Conservation (phyloP, 805 yeast genomes). For the Saitoella complicata region DNA sequence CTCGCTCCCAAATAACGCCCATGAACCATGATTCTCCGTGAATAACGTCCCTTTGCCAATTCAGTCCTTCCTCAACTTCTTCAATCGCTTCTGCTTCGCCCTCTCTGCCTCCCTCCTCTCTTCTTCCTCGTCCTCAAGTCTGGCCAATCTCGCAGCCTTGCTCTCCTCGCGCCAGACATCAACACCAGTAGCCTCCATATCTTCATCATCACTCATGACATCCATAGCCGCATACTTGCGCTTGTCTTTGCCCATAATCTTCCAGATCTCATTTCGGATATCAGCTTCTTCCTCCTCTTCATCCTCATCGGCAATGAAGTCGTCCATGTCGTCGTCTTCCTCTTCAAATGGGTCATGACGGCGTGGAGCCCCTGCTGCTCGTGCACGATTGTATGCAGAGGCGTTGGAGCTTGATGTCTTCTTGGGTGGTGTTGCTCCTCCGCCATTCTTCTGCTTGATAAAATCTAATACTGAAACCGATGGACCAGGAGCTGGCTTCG, state of each 20-base stretch:
- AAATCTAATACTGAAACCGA: too few species aligned
- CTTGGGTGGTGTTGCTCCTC: too few species aligned
- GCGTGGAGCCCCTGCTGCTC: too few species aligned
- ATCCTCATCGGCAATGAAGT: slow-evolving; percentile 39
- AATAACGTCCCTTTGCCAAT: too few species aligned
- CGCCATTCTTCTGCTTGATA: too few species aligned
- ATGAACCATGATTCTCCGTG: too few species aligned
- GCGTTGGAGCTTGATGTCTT: too few species aligned
- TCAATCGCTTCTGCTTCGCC: background rate
- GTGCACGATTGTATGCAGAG: too few species aligned
- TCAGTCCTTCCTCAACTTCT: too few species aligned
- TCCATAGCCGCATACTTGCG: slow-evolving; percentile 27
- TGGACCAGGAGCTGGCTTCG: too few species aligned
- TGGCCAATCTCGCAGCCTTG: slow-evolving; percentile 47
- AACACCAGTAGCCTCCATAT: slow-evolving; percentile 89
- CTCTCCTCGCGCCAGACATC: slow-evolving; percentile 74
- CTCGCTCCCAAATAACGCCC: too few species aligned
- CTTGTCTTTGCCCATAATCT: slow-evolving; percentile 53
- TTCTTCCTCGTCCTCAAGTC: slow-evolving; percentile 60
- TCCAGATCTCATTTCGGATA: slow-evolving; percentile 69
- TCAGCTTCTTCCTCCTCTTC: slow-evolving; percentile 24
- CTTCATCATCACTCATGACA: slow-evolving; percentile 33
- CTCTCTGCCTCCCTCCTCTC: slow-evolving; percentile 17
- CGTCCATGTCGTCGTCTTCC: slow-evolving; percentile 22
- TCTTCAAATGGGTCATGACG: too few species aligned